Conservation (phyloP, 345 rosid genomes). For the Populus euphratica region DNA sequence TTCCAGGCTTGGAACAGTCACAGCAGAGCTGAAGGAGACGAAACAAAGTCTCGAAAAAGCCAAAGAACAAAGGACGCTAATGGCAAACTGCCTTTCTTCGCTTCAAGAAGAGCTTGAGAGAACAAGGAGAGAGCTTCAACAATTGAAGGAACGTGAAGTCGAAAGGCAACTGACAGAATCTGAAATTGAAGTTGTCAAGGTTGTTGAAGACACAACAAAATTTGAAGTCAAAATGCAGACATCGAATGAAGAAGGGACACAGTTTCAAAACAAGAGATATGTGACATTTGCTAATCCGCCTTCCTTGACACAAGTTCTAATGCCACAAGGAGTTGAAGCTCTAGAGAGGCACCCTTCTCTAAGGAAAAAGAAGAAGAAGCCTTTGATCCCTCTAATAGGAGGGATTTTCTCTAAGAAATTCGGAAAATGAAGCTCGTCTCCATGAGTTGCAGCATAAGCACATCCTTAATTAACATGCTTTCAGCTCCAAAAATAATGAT, state of each 20-base stretch:
- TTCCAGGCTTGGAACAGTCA: slow-evolving; percentile 30
- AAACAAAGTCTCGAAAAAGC: slow-evolving; percentile 61
- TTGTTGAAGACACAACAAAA: slow-evolving; percentile 36
- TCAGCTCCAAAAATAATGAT: neutral
- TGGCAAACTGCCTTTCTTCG: slow-evolving; percentile 56
- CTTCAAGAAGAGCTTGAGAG: slow-evolving; percentile 71
- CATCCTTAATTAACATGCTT: neutral
- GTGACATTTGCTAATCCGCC: slow-evolving; percentile 60
- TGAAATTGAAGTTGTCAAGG: slow-evolving; percentile 39
- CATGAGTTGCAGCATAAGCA: neutral
- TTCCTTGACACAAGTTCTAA: slow-evolving; percentile 26
- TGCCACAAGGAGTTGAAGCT: slow-evolving; percentile 32
- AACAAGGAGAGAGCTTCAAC: slow-evolving; percentile 64
- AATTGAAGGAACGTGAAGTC: slow-evolving; percentile 33
- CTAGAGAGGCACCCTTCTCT: slow-evolving; percentile 72
- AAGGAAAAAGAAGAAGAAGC: slow-evolving; percentile 61
- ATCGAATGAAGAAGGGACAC: slow-evolving; percentile 10
- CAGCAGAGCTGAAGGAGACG: slow-evolving; percentile 71
- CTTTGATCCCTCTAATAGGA: slow-evolving; percentile 59
- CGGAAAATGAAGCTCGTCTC: neutral
- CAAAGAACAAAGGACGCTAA: slow-evolving; percentile 53
- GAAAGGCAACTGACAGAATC: slow-evolving; percentile 27
- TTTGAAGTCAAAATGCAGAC: slow-evolving; percentile 29
- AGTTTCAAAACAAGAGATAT: slow-evolving; percentile 57
- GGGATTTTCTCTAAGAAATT: slow-evolving; percentile 61